phyloP scores from a whole-genome alignment of 345 rosid genomes.

The Acer yangbiense region DNA sequence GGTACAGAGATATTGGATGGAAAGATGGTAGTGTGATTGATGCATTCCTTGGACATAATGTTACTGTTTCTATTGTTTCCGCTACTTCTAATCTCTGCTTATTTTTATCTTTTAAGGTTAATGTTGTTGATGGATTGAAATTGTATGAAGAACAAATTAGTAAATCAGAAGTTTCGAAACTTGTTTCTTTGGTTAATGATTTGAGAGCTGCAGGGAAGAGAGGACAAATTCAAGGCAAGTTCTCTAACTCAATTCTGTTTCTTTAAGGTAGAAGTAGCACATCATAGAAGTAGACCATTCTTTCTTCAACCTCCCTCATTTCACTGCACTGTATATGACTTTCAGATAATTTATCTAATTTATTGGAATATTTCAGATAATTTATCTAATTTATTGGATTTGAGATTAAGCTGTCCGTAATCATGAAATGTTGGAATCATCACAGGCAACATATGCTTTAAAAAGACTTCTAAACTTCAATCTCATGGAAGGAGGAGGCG shows the following conservation, averaged over 20 bases:
- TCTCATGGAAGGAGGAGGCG: no score
- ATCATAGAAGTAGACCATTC: not conserved
- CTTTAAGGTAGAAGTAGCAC: not conserved
- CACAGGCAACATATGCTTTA: not conserved
- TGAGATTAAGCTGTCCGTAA: not conserved
- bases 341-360: not conserved
- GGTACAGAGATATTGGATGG: conserved; percentile 71
- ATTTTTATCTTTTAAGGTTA: conserved; percentile 54
- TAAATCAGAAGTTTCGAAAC: conserved; percentile 58
- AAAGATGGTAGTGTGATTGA: conserved; percentile 49
- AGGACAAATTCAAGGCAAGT: conserved; percentile 88
- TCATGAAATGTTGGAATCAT: not conserved
- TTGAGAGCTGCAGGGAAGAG: conserved; percentile 71
- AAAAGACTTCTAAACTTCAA: not conserved
- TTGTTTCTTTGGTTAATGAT: conserved; percentile 72
- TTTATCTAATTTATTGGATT: no score
- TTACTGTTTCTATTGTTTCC: conserved; percentile 8
- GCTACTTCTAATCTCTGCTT: conserved; percentile 14
- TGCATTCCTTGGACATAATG: not conserved
- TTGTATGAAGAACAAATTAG: conserved; percentile 62
- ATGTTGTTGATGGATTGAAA: conserved; percentile 91
- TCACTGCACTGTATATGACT: not conserved
- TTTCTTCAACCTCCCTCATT: not conserved
- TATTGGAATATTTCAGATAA: conserved; percentile 6
- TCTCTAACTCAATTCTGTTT: conserved; percentile 3